Base-by-base conservation (phyloP, 2,329 filamentous ascomycete species). In the Trichothecium roseum region DNA sequence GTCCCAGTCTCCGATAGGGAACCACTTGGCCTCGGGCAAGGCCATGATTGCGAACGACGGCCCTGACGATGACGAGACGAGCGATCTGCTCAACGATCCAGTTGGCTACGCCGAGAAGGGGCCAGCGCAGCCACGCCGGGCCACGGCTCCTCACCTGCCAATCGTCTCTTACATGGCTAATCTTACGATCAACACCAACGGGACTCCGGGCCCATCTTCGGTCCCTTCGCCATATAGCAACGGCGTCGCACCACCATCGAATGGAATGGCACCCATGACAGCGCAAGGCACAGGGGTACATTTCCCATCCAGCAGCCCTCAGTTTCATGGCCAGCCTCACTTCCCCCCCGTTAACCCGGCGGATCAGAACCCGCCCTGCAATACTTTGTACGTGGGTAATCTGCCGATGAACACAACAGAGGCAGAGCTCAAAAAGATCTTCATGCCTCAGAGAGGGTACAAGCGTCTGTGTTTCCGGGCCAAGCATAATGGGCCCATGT, bases 321-420 rank as follows among this genome's bases (percentile, higher is more conserved):
- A 30, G 3, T 49, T 40, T 10, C 49, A 57, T 62, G 24, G 40
- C 65, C 36, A 60, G 65, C 31, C 45, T 32, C 81, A 75, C 44
- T 84, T 86, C 42, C 89, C 89, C 12, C 82, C 88, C 0, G 84
- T 85, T 41, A 96, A 96, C 46, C 89, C 88, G 1, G 88, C 89
- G 10, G 89, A 98, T 52, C 84, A 95, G 58, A 95, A 96, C 48
- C 89, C 89, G 1, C 91, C 91, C 1, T 96, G 91, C 70, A 96
- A 98, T 54, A 98, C 91, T 1, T 69, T 98, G 6, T 96, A 98
- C 51, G 89, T 98, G 15, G 89, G 91, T n/a, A 96, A 98, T 50
- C 66, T 98, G 30, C 91, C 89, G 0, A 76, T 88, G 38, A 84
- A 94, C 53, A 93, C 88, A 0, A 89, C 84, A 0, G 91, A 98